These are phyloP conservation scores for Colletotrichum lini DNA, from an alignment of 2,329 filamentous ascomycete species.

Conservation along the genomic window DNA sequence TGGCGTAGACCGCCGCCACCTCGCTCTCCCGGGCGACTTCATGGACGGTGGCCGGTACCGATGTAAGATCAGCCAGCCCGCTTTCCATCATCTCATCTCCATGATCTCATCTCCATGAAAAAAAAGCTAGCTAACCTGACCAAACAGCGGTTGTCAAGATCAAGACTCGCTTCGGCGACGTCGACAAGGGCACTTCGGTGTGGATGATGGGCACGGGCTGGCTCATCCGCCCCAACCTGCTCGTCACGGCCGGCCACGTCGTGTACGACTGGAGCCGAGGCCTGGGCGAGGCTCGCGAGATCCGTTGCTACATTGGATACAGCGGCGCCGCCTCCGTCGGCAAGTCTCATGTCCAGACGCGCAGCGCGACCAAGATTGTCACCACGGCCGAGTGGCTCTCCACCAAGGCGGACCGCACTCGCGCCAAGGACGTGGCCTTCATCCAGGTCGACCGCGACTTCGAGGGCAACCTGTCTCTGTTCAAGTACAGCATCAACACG, in stretches of 20 bases:
- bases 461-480: constrained; percentile 46
- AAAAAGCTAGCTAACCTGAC: too few species aligned
- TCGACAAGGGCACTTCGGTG: background rate
- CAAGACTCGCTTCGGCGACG: constrained; percentile 39
- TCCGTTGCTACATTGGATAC: constrained; percentile 55
- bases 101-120: too few species aligned
- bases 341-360: background rate
- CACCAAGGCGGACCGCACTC: constrained; percentile 28
- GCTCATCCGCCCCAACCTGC: constrained; percentile 44
- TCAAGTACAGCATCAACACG: constrained; percentile 38
- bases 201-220: constrained; percentile 47
- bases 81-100: too few species aligned
- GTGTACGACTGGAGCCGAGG: constrained; percentile 46
- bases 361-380: constrained; percentile 42
- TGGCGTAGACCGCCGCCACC: too few species aligned
- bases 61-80: too few species aligned
- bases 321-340: constrained; percentile 44
- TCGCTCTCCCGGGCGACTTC: too few species aligned
- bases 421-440: constrained; percentile 46
- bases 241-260: constrained; percentile 46
- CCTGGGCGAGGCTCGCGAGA: constrained; percentile 43
- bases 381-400: constrained; percentile 46
- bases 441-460: constrained; percentile 47
- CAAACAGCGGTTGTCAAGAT: constrained; percentile 27
- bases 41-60: too few species aligned